Conservation (phyloP, 2,329 filamentous ascomycete species). For the Malbranchea cinnamomea region DNA sequence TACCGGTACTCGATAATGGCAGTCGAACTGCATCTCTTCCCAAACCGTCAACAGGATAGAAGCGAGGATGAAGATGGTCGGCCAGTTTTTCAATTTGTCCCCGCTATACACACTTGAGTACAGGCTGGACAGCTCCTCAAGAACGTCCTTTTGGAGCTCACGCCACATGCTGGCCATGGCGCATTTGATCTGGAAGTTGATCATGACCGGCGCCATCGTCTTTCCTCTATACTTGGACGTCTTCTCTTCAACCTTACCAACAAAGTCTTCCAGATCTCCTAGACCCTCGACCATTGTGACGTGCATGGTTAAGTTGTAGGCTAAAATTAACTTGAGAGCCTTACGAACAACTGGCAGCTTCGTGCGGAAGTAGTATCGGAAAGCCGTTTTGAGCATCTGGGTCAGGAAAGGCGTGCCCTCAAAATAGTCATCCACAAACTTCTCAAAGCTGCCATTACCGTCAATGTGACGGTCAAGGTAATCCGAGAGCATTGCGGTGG, state of each 20-base stretch:
- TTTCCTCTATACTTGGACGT: slow-evolving; percentile 79
- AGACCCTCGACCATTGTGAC: slow-evolving; percentile 89
- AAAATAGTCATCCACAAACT: slow-evolving; percentile 91
- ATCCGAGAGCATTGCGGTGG: slow-evolving; percentile 63
- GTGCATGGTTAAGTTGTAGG: slow-evolving; percentile 89
- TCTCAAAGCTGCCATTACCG: slow-evolving; percentile 74
- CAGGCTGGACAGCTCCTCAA: slow-evolving; percentile 79
- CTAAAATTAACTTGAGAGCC: slow-evolving; percentile 83
- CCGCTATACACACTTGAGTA: slow-evolving; percentile 98
- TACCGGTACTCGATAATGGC: slow-evolving; percentile 74
- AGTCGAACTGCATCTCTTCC: slow-evolving; percentile 99
- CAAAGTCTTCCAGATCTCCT: slow-evolving; percentile 54
- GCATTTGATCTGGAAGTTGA: slow-evolving; percentile 99
- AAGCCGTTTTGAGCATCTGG: slow-evolving; percentile 89
- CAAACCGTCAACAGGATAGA: slow-evolving; percentile 86
- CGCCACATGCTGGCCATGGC: slow-evolving; percentile 97
- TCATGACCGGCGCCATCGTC: slow-evolving; percentile 90
- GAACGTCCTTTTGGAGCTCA: slow-evolving; percentile 86
- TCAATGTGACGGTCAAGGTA: slow-evolving; percentile 95
- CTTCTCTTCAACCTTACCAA: slow-evolving; percentile 74
- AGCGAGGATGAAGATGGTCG: slow-evolving; percentile 93
- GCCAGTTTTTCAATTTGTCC: slow-evolving; percentile 97
- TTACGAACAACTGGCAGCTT: slow-evolving; percentile 84
- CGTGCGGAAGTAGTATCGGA: slow-evolving; percentile 82
- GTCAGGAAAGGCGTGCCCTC: slow-evolving; percentile 90